Evolutionary conservation across 495 filamentous ascomycete species (phyloP), one percentile per base, ranked within the genome.

Genomic region (Neurospora sp.): DNA sequence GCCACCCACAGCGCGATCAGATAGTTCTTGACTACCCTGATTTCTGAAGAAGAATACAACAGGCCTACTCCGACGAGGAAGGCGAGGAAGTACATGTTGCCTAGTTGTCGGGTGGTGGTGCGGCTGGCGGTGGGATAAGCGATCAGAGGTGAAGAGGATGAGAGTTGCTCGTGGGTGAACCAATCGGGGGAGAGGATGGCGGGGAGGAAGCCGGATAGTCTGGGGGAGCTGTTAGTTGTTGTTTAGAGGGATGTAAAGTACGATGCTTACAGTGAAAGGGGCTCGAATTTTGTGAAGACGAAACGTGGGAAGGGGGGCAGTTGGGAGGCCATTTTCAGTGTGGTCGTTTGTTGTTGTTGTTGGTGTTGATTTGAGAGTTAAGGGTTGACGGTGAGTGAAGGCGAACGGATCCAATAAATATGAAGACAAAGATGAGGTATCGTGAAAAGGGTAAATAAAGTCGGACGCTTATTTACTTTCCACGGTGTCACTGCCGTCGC

Each of bases 81-180:
- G n/a, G 91, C 82, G 4, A 93, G 83, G 3, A 85, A 84, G 77
- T 92, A 94, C 14, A 88, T 77, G 75, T 93, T 93, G 59, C 88
- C 90, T 0, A 93, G 83, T 78, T 93, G 85, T 22, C 76, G 78
- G 10, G 83, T 81, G 4, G 84, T 78, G 22, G 86, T 77, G 1
- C 78, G 68, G 38, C 53, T 68, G 53, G 53, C 14, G 7, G 27
- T 14, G 5, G 53, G 53, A 14, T 74, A 53, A 74, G 61, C 82
- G 70, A 53, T 82, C 81, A 8, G 77, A 75, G n/a, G 71, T 74
- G 27, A 75, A 61, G 76, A 73, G 18, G 75, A 77, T 59, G 76
- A 71, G 22, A 90, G 83, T 81, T 93, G 91, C 69, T 86, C 83
- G 16, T 83, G 75, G 72, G 91, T 85, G 78, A 93, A 93, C 79